Base-by-base conservation (phyloP, 176 grass and related monocot genomes). In the Paspalum notatum region DNA sequence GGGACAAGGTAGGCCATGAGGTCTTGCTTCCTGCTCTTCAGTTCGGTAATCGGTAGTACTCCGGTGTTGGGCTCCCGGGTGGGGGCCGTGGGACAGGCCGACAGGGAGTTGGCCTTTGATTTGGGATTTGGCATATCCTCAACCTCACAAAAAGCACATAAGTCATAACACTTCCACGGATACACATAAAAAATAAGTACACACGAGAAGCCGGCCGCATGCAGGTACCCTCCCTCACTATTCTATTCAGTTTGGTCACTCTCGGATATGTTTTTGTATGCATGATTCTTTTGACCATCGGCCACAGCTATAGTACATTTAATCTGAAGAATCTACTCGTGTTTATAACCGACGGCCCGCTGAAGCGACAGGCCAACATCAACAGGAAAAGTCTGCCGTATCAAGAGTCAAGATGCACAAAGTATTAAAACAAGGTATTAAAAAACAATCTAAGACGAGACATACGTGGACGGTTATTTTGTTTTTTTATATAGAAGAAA, bases 91-190 rank as follows among this genome's bases (percentile, higher is more conserved):
- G 14, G 74, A 76, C 73, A 82, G 65, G 39, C 66, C 80, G 57
- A 78, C 66, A 77, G 24, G 17, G 44, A 8, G 52, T 44, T 68
- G 62, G 43, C 59, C 54, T 60, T 20, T 11, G 63, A 54, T n/a
- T 54, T 82, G 26, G 74, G 73, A 70, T 77, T 77, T 77, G 79
- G 46, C 65, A 72, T 26, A 72, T 38, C 55, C 40, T 47, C 27
- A 9, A 41, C 83, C 57, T 48, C 68, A 66, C 39, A 59, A 67
- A 25, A 5, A 3, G 40, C 38, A 65, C 12, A 40, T 56, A 8
- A 17, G n/a, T 1, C 54, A 3, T 20, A 56, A 8, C 9, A 8
- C 5, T 56, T 37, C 47, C 13, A 13, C 42, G 18, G 38, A 3
- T 38, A 71, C 48, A 56, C 71, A 66, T 66, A 32, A 60, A 55